Evolutionary conservation across 495 filamentous ascomycete genomes (phyloP).

Genomic region (Xylaria telfairii): DNA sequence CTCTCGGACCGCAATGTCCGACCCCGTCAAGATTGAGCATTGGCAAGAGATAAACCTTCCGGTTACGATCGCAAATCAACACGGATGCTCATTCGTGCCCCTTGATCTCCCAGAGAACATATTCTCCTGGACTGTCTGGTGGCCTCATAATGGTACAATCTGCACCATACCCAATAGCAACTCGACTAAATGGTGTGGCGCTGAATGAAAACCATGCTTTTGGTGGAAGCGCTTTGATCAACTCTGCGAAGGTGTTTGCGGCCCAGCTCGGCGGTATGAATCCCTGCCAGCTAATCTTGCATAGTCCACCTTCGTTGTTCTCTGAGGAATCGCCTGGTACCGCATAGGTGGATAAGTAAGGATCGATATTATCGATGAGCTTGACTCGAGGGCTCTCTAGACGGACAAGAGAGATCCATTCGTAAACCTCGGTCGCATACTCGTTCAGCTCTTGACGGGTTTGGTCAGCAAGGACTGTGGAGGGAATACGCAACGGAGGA

Average conservation of each 20-base stretch:
- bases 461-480: conserved; percentile 42
- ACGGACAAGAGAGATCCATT: conserved; percentile 82
- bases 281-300: conserved; percentile 61
- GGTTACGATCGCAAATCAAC: not conserved
- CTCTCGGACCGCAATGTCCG: conserved; percentile 67
- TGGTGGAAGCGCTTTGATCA: conserved; percentile 47
- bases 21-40: conserved; percentile 58
- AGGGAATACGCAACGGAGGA: conserved; percentile 56
- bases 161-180: conserved; percentile 46
- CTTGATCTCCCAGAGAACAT: conserved; percentile 61
- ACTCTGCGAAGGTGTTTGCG: conserved; percentile 45
- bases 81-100: conserved; percentile 45
- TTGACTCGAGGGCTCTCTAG: conserved; percentile 75
- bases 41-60: conserved; percentile 27
- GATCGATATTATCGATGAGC: conserved; percentile 72
- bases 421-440: conserved; percentile 69
- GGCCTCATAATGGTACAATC: conserved; percentile 56
- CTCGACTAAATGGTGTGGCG: conserved; percentile 52
- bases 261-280: conserved; percentile 57
- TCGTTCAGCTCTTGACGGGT: conserved; percentile 60
- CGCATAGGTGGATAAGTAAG: conserved; percentile 82
- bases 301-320: conserved; percentile 38
- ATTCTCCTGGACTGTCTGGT: conserved; percentile 52
- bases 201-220: conserved; percentile 59
- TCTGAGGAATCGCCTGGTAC: conserved; percentile 56